Percentiles rank a stretch among this genome's conserved stretches.
phyloP scores from a whole-genome alignment of 331 rosid species.

The Dryas integrifolia region DNA sequence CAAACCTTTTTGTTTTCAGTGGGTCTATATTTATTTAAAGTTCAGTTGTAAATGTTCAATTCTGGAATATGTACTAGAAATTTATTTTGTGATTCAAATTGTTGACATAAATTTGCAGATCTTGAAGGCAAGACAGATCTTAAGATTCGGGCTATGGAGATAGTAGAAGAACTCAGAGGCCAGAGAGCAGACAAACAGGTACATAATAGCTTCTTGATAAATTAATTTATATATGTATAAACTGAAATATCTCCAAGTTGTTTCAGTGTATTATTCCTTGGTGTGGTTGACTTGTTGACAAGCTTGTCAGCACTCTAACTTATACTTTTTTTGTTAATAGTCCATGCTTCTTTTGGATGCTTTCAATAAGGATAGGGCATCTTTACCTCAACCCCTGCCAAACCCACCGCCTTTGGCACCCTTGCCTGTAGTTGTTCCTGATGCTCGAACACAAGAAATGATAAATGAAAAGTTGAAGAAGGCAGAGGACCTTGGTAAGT shows the following conservation, averaged over 20 bases:
- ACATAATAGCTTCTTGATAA: constrained; percentile 18
- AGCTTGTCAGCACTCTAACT: constrained; percentile 16
- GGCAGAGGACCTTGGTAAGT: constrained; percentile 98
- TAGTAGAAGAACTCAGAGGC: constrained; percentile 87
- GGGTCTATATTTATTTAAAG: not conserved
- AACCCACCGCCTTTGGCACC: constrained; percentile 95
- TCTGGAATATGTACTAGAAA: not conserved
- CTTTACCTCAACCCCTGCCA: constrained; percentile 88
- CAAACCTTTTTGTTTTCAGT: not conserved
- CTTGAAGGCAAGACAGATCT: constrained; percentile 95
- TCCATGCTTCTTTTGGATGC: constrained; percentile 94
- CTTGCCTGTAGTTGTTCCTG: constrained; percentile 81
- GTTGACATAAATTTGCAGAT: constrained; percentile 49
- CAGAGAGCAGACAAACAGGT: constrained; percentile 97
- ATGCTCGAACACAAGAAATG: constrained; percentile 92
- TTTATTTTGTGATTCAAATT: not conserved
- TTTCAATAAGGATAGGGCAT: constrained; percentile 92
- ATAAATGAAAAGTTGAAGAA: constrained; percentile 96
- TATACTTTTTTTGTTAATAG: constrained; percentile 37
- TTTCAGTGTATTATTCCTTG: constrained; percentile 3
- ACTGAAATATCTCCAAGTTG: not conserved
- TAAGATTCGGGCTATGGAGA: constrained; percentile 85
- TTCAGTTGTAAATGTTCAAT: not conserved
- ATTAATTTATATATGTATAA: not conserved
- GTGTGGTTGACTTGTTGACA: constrained; percentile 14